Evolutionary conservation across 768 basidiomycete species (phyloP).

Genomic region (Thelephora aurantiotincta): DNA sequence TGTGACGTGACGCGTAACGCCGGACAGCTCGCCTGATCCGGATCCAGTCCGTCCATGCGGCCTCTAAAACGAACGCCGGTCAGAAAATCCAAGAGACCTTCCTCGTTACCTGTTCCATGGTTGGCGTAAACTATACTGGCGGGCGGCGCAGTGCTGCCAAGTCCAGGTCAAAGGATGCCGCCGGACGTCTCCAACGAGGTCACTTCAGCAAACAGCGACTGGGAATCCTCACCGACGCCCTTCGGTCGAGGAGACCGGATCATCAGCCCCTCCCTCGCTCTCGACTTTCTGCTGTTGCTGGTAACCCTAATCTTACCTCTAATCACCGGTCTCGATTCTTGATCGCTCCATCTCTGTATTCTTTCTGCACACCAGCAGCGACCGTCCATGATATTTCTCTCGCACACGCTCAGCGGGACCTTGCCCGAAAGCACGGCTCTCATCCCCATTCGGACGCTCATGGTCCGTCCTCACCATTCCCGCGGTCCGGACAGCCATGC

Average conservation of each 20-base stretch:
- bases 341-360: no score
- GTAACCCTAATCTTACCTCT: not conserved
- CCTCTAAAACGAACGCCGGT: no score
- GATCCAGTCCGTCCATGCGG: no score
- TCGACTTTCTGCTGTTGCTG: not conserved
- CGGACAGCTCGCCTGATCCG: no score
- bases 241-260: constrained; percentile 1
- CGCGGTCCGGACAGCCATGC: not conserved
- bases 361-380: not conserved
- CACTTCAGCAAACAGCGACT: constrained; percentile 51
- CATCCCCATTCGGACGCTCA: not conserved
- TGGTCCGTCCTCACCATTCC: no score
- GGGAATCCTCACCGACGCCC: constrained; percentile 26
- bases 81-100: no score
- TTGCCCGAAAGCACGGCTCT: not conserved
- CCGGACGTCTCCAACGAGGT: constrained; percentile 38
- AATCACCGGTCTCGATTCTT: no score
- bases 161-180: constrained; percentile 40
- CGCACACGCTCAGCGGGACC: constrained; percentile 11
- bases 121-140: constrained; percentile 67
- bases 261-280: constrained; percentile 4
- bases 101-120: constrained; percentile 21
- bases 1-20: no score
- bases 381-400: constrained; percentile 11
- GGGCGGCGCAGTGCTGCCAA: constrained; percentile 52